phyloP scores from a whole-genome alignment of 441 rosid genomes.

The Capsella rubella region DNA sequence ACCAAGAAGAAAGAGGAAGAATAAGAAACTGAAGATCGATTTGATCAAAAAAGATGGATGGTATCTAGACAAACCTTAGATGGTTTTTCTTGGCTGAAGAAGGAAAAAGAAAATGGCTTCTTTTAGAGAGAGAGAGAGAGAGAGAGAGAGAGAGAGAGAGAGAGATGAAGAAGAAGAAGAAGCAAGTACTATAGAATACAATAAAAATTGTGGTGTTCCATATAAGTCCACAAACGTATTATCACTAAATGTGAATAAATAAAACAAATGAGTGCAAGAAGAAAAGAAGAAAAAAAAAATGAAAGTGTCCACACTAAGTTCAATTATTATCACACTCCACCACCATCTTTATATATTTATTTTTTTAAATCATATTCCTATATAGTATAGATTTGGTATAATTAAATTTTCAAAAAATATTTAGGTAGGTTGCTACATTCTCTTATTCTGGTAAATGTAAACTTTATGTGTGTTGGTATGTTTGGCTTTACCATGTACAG shows the following conservation, averaged over 20 bases:
- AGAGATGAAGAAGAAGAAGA: constrained; percentile 44
- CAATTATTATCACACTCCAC: constrained; percentile 49
- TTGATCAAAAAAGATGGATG: constrained; percentile 10
- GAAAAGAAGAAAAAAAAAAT: constrained; percentile 12
- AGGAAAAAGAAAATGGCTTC: constrained; percentile 31
- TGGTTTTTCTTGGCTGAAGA: constrained; percentile 36
- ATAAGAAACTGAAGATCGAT: constrained; percentile 10
- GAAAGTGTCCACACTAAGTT: constrained; percentile 45
- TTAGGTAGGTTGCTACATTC: constrained; percentile 13
- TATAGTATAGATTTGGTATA: constrained; percentile 23
- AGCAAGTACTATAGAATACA: constrained; percentile 81
- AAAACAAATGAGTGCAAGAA: constrained; percentile 39
- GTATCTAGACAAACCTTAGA: constrained; percentile 23
- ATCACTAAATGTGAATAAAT: constrained; percentile 36
- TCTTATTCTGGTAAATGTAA: constrained; percentile 9
- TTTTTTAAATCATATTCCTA: neutral
- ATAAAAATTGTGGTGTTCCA: constrained; percentile 32
- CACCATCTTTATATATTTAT: constrained; percentile 34
- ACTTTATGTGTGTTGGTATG: neutral
- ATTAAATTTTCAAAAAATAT: neutral
- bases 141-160: constrained; percentile 34
- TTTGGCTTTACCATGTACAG: neutral
- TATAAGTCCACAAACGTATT: constrained; percentile 47
- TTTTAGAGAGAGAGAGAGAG: constrained; percentile 37
- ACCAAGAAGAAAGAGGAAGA: constrained; percentile 30